Conservation (phyloP, 129 eudicot genomes). For the Lactuca sativa region DNA sequence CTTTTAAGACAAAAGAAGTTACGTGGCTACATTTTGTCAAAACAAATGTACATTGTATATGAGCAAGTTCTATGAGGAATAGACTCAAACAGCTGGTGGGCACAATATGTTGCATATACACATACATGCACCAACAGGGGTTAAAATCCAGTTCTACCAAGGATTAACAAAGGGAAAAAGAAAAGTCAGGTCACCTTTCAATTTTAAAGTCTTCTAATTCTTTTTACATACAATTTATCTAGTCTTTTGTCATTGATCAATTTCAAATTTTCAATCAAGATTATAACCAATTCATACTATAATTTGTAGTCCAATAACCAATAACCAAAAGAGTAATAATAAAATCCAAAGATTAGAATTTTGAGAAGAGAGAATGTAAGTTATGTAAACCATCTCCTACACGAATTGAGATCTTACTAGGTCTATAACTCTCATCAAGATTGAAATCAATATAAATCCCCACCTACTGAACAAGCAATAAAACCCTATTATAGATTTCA, state of each 20-base stretch:
- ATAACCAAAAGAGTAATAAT: neutral
- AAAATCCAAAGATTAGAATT: neutral
- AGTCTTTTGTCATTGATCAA: neutral
- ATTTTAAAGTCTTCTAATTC: no score
- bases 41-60: no score
- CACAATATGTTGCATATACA: no score
- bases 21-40: no score
- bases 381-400: slow-evolving; percentile 98
- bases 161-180: no score
- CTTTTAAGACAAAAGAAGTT: no score
- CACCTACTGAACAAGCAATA: slow-evolving; percentile 51
- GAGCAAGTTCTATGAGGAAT: no score
- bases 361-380: slow-evolving; percentile 54
- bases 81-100: no score
- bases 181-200: no score
- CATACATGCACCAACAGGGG: no score
- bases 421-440: slow-evolving; percentile 98
- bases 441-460: slow-evolving; percentile 87
- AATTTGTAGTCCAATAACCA: neutral
- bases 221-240: no score
- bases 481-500: neutral
- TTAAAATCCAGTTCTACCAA: no score
- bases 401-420: slow-evolving; percentile 90
- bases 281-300: neutral
- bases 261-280: neutral